phyloP scores from a whole-genome alignment of 371 early-diverging fungal genomes.

The Mortierella sp. region DNA sequence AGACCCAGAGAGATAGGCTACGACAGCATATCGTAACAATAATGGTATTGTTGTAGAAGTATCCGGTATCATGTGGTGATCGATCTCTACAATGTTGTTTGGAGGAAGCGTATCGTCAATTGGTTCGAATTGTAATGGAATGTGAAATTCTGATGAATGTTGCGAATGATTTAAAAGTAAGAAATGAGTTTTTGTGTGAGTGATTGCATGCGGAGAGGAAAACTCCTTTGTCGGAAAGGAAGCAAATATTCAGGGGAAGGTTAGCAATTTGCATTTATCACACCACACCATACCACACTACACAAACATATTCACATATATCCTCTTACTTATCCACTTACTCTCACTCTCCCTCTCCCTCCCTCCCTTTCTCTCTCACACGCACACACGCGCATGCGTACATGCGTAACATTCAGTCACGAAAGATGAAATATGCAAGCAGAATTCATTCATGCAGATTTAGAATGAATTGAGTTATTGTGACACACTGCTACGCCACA shows the following conservation, averaged over 20 bases:
- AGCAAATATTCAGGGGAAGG: neutral
- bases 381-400: no score
- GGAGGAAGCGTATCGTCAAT: no score
- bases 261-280: no score
- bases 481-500: conserved; percentile 7
- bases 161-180: neutral
- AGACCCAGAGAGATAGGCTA: conserved; percentile 32
- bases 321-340: no score
- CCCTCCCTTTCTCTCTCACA: no score
- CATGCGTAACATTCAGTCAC: no score
- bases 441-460: neutral
- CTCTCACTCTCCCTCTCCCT: no score
- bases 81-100: neutral
- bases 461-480: neutral
- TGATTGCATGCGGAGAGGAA: neutral
- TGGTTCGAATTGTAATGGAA: no score
- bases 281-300: no score
- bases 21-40: conserved; percentile 25
- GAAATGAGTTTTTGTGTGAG: neutral
- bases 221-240: conserved; percentile 1
- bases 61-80: conserved; percentile 14
- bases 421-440: no score
- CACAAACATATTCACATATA: no score
- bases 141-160: neutral
- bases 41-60: conserved; percentile 4